Base-by-base conservation (phyloP, 495 filamentous ascomycete genomes). In the Trichoderma asperelloides region DNA sequence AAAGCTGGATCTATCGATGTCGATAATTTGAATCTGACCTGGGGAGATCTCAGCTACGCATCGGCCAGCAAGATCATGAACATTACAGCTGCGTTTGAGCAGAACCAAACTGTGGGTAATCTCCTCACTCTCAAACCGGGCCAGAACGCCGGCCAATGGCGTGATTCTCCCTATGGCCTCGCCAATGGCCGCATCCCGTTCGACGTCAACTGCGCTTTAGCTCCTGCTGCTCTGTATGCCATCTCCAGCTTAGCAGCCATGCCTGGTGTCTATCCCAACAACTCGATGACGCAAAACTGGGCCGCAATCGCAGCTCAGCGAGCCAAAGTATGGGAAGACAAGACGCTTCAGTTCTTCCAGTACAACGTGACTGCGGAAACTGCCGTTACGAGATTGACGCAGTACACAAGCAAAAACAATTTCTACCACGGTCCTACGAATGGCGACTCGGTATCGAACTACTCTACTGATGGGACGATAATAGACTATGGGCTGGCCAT, bases 161-260 rank as follows among this genome's bases (percentile, higher is more conserved):
- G 87, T 70, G 87, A 89, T 63, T 85, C 80, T 65, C 79, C 73
- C 16, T 85, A 84, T 62, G 86, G 87, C 6, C 78, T 88, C 43
- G 87, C 87, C 12, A 85, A 85, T 30, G 87, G 86, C 23, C 81
- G 84, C 8, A 83, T 88, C 55, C 87, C 87, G 0, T 88, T 84
- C 72, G 85, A 88, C 68, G 87, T 89, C 18, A 89, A 89, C 68
- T 85, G 85, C 9, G 87, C 84, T 27, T 74, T 89, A 4, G 82
- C 82, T 0, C 87, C 87, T 1, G 86, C 87, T 18, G 86, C 84
- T 18, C 76, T 89, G 1, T 79, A 81, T 5, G 77, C 86, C 8
- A 87, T 89, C 64, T 80, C 82, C 21, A 73, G 77, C 8, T 76
- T 89, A 16, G 74, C 84, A 2, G 70, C 67, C 11, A 60, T 60